These are phyloP conservation scores for Gastroboletus turbinatus DNA, from an alignment of 1,284 basidiomycete species.

Conservation along the genomic window DNA sequence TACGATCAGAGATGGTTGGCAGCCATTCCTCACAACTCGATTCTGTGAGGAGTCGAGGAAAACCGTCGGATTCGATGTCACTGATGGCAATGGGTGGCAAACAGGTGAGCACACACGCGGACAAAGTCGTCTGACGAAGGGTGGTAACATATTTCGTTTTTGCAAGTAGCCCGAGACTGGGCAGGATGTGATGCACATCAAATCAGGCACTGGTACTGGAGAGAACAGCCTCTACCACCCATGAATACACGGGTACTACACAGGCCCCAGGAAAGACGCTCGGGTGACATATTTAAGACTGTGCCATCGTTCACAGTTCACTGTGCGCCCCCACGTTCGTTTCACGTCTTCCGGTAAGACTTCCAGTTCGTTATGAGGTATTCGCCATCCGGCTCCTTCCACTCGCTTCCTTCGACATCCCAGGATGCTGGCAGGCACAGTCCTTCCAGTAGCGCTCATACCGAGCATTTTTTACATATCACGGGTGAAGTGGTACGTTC, in stretches of 20 bases:
- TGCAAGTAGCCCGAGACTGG: neutral
- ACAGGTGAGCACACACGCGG: neutral
- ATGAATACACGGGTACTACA: neutral
- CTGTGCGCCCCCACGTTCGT: neutral
- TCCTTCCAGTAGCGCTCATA: neutral
- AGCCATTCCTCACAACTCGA: neutral
- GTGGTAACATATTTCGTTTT: neutral
- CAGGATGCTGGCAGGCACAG: neutral
- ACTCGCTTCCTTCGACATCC: neutral
- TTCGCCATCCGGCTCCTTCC: neutral
- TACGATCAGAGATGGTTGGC: neutral
- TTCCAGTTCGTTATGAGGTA: conserved; percentile 3
- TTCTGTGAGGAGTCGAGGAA: neutral
- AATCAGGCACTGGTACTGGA: conserved; percentile 2
- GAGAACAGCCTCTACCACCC: conserved; percentile 1
- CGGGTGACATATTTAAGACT: neutral
- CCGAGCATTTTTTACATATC: conserved; percentile 12
- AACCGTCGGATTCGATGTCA: neutral
- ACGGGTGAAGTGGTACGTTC: conserved; percentile 20
- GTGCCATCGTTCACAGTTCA: neutral
- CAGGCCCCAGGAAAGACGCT: neutral
- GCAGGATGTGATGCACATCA: neutral
- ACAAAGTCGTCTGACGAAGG: neutral
- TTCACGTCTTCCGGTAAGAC: conserved; percentile 11
- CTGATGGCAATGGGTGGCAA: too few relatives aligned